Conservation (phyloP, 2,329 filamentous ascomycete genomes). For the Keithomyces neogunnii region DNA sequence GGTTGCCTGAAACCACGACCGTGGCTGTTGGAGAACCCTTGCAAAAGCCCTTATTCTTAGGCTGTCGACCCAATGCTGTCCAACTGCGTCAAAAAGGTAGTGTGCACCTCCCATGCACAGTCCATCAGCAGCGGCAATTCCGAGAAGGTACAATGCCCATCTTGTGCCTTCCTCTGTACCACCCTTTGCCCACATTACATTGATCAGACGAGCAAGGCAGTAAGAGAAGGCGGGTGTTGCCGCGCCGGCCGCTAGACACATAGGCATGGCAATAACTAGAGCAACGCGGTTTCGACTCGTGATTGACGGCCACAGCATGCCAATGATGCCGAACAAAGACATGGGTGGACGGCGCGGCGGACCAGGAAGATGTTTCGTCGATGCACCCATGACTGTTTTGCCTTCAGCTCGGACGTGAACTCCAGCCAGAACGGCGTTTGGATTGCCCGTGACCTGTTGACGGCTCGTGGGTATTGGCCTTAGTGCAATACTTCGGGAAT, state of each 20-base stretch:
- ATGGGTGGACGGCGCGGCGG: neutral
- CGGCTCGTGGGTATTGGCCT: too few relatives aligned
- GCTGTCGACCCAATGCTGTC: conserved; percentile 68
- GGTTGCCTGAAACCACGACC: conserved; percentile 66
- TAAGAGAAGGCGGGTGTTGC: conserved; percentile 69
- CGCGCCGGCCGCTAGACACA: conserved; percentile 55
- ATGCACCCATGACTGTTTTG: neutral
- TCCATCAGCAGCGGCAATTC: conserved; percentile 59
- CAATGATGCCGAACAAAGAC: conserved; percentile 15
- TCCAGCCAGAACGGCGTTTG: too few relatives aligned
- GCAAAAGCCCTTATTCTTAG: conserved; percentile 61
- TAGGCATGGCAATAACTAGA: conserved; percentile 52
- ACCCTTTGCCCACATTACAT: conserved; percentile 53
- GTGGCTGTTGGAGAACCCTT: conserved; percentile 66
- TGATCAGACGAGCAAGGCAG: conserved; percentile 63
- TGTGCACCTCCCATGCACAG: conserved; percentile 56
- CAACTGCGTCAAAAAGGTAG: conserved; percentile 62
- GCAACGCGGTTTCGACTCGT: conserved; percentile 38
- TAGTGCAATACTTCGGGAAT: too few relatives aligned
- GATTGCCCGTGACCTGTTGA: too few relatives aligned
- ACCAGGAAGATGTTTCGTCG: neutral
- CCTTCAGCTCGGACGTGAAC: neutral
- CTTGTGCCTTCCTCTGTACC: conserved; percentile 43
- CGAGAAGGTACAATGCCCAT: conserved; percentile 65
- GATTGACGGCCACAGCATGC: conserved; percentile 63